These are phyloP conservation scores for Coix lacrymajobi DNA, from an alignment of 176 grass and related monocot genomes.

Conservation along the genomic window DNA sequence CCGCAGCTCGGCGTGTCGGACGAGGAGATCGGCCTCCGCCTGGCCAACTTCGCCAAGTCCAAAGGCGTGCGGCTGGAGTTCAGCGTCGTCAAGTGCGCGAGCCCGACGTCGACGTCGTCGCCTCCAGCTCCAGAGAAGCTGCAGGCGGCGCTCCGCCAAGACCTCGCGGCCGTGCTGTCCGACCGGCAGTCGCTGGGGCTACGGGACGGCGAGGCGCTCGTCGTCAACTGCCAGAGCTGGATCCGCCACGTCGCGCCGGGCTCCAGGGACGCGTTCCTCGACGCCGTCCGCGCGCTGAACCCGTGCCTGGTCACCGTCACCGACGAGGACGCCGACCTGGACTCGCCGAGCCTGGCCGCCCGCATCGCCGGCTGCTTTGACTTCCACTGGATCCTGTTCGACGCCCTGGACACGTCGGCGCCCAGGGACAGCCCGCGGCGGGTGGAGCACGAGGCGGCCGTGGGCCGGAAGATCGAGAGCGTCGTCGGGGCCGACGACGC, in stretches of 20 bases:
- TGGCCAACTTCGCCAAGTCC: slow-evolving; percentile 72
- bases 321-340: slow-evolving; percentile 91
- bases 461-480: slow-evolving; percentile 87
- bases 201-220: slow-evolving; percentile 59
- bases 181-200: slow-evolving; percentile 18
- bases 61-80: slow-evolving; percentile 77
- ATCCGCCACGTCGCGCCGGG: slow-evolving; percentile 51
- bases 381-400: slow-evolving; percentile 91
- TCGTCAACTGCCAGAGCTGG: slow-evolving; percentile 88
- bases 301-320: slow-evolving; percentile 70
- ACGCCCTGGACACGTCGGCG: slow-evolving; percentile 78
- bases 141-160: slow-evolving; percentile 24
- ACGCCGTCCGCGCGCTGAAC: slow-evolving; percentile 33
- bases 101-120: slow-evolving; percentile 10
- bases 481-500: slow-evolving; percentile 59
- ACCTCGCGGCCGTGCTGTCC: slow-evolving; percentile 39
- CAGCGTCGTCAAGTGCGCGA: slow-evolving; percentile 23
- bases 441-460: slow-evolving; percentile 63
- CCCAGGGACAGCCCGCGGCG: slow-evolving; percentile 62
- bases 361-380: slow-evolving; percentile 63
- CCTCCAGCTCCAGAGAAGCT: slow-evolving; percentile 30
- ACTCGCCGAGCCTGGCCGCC: slow-evolving; percentile 52
- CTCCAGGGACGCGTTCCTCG: slow-evolving; percentile 50
- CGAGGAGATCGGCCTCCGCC: slow-evolving; percentile 61
- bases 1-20: slow-evolving; percentile 49